Conservation (phyloP, 495 filamentous ascomycete species). For the Hyaloscypha finlandica region DNA sequence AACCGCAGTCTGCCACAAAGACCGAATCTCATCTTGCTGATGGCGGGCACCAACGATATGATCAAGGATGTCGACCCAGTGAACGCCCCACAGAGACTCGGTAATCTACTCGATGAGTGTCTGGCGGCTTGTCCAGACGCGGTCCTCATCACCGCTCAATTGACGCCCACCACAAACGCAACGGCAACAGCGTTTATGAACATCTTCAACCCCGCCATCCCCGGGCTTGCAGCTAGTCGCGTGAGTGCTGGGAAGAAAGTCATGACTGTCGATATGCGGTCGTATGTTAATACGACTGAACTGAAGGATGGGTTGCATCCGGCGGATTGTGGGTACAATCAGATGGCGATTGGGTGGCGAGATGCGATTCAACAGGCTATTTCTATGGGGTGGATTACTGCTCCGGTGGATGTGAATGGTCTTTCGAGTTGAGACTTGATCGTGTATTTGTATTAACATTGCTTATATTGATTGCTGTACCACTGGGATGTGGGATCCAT, state of each 20-base stretch:
- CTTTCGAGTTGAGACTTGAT: neutral
- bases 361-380: neutral
- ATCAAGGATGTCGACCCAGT: conserved; percentile 35
- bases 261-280: conserved; percentile 37
- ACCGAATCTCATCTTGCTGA: conserved; percentile 36
- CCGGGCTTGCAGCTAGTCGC: conserved; percentile 32
- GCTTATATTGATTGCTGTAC: no score
- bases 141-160: conserved; percentile 39
- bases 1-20: conserved; percentile 32
- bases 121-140: conserved; percentile 41
- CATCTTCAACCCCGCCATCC: conserved; percentile 34
- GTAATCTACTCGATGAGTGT: conserved; percentile 38
- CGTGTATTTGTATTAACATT: neutral
- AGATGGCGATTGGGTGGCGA: conserved; percentile 49
- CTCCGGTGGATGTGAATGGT: neutral
- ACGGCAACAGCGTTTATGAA: conserved; percentile 33
- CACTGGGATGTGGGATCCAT: no score
- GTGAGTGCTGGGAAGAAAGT: conserved; percentile 31
- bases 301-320: conserved; percentile 40
- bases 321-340: conserved; percentile 46
- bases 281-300: conserved; percentile 32
- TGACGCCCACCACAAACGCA: conserved; percentile 34
- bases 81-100: conserved; percentile 35
- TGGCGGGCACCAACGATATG: conserved; percentile 37
- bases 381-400: conserved; percentile 9